Base-by-base conservation (phyloP, 2,329 filamentous ascomycete genomes). In the Periconia sp. region DNA sequence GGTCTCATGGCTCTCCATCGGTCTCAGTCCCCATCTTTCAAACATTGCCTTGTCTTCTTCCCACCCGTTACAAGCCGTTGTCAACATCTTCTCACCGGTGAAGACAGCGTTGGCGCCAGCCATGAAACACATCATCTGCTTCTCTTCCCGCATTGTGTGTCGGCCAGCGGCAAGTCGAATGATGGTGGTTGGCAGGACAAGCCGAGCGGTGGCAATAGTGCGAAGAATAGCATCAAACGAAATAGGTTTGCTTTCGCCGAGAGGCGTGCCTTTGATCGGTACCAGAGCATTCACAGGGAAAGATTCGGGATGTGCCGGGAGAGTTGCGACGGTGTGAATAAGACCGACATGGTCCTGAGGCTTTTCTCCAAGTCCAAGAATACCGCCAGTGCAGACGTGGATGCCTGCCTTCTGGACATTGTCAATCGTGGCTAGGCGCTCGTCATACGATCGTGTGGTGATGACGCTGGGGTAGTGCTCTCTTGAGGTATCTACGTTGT, bases 41-140 rank as follows among this genome's bases (percentile, higher is more conserved):
- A 96, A 95, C 85, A 96, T 90, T 41, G 79, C 85, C 58, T 84
- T 86, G 67, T 96, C 92, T 74, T 95, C 90, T 58, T 94, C 91
- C 90, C 90, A 96, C 30, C 91, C 90, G 62, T 91, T 92, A 71
- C 91, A 95, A 53, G 92, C 90, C 0, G 92, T 96, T 5, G 92
- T 96, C 75, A 96, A 74, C 92, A 96, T 96, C 81, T 93, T 96
- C 78, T 96, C 92, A 9, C 92, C 92, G 0, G 92, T 96, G 70
- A 96, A 96, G 33, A 96, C 88, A n/a, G 92, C 92, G 65, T 96
- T 96, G 1, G 92, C 92, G 14, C 92, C 92, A 0, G 91, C 91
- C 83, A 90, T 87, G 77, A 96, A 96, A 74, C 91, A 96, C 60
- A 93, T 72, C 14, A 91, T 87, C 76, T 96, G 92, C 78, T 96